phyloP scores from a whole-genome alignment of 2,329 filamentous ascomycete genomes.

The Pseudocercospora crystallina region DNA sequence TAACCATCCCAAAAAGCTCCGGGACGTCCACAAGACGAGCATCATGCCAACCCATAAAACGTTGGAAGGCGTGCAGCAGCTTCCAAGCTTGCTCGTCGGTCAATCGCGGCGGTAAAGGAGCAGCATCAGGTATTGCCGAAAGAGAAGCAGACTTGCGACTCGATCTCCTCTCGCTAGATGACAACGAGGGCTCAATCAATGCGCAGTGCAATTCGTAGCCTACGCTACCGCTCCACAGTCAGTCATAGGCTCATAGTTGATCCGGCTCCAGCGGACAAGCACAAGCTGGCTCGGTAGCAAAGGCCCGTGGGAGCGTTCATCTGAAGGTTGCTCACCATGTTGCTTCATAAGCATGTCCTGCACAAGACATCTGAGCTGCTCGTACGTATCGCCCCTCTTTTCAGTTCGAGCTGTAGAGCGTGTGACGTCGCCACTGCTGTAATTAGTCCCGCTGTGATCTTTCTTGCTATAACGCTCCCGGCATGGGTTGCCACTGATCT shows the following conservation, averaged over 20 bases:
- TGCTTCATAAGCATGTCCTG: slow-evolving; percentile 1
- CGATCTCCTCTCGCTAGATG: neutral
- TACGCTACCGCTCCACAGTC: neutral
- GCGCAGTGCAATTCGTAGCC: slow-evolving; percentile 1
- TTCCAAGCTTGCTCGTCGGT: neutral
- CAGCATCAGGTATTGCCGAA: too few species aligned
- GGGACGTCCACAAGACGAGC: neutral
- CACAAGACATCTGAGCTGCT: neutral
- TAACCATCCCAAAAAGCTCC: neutral
- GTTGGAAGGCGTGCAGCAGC: neutral
- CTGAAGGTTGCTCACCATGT: neutral
- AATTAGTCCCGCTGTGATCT: too few species aligned
- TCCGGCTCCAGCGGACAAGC: too few species aligned
- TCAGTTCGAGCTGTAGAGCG: too few species aligned
- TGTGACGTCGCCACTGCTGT: too few species aligned
- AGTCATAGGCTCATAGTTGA: too few species aligned
- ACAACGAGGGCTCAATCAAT: slow-evolving; percentile 4
- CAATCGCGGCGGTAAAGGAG: neutral
- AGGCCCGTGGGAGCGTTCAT: too few species aligned
- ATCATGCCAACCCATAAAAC: slow-evolving; percentile 5
- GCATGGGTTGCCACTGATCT: neutral
- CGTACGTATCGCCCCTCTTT: neutral
- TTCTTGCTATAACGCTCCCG: too few species aligned
- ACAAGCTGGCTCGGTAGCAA: too few species aligned
- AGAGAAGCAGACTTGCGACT: neutral